Percentiles rank a stretch among this genome's conserved stretches.
Evolutionary conservation across 345 rosid species (phyloP).

Genomic region (Acer negundo): DNA sequence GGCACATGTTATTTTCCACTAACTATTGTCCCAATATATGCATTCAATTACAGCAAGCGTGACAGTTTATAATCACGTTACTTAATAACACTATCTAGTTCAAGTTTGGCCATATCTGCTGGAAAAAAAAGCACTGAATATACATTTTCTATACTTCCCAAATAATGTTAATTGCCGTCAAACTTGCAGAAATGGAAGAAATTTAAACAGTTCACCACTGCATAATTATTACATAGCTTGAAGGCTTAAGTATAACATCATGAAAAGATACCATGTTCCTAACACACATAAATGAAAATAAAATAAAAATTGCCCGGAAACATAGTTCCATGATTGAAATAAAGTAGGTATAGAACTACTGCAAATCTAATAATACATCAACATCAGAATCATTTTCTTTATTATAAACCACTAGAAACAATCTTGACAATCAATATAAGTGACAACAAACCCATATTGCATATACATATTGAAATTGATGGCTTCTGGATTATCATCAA

Average conservation of each 20-base stretch:
- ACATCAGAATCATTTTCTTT: not conserved
- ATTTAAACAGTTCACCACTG: not conserved
- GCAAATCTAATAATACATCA: not conserved
- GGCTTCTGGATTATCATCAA: not conserved
- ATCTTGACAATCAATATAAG: not conserved
- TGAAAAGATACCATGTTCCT: not conserved
- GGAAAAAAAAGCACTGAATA: not conserved
- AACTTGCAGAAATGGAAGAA: too few species aligned
- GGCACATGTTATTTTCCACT: not conserved
- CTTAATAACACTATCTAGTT: not conserved
- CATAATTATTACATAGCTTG: not conserved
- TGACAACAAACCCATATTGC: not conserved
- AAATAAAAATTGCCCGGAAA: too few species aligned
- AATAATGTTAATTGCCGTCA: not conserved
- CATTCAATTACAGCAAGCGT: not conserved
- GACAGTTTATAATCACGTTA: not conserved
- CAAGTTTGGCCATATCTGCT: not conserved
- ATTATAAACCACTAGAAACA: not conserved
- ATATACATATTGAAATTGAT: not conserved
- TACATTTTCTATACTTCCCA: not conserved
- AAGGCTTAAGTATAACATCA: not conserved
- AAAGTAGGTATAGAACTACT: not conserved
- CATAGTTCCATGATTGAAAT: not conserved
- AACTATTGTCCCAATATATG: not conserved
- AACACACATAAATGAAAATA: too few species aligned